phyloP scores from a whole-genome alignment of 305 asterid species.

The Andrographis paniculata region DNA sequence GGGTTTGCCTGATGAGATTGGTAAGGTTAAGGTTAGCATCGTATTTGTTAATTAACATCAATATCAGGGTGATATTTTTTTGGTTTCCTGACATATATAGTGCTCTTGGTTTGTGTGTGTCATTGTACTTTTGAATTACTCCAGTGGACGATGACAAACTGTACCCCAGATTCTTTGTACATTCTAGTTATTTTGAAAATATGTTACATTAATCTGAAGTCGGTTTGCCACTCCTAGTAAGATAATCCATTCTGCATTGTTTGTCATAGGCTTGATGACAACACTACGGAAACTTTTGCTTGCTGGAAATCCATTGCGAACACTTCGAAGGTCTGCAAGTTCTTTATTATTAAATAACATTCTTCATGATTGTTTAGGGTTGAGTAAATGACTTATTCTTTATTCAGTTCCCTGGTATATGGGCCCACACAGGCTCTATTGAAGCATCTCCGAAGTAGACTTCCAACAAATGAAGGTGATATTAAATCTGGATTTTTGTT shows the following conservation, averaged over 20 bases:
- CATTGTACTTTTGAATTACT: neutral
- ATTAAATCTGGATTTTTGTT: constrained; percentile 18
- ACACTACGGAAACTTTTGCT: constrained; percentile 89
- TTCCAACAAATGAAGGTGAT: constrained; percentile 86
- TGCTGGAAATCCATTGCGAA: constrained; percentile 80
- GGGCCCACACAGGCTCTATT: constrained; percentile 88
- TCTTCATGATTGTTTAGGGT: constrained; percentile 17
- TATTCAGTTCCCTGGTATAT: constrained; percentile 71
- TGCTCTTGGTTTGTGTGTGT: neutral
- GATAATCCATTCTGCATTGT: too few species aligned
- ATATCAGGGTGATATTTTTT: neutral
- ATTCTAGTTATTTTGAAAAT: constrained; percentile 2
- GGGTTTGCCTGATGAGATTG: constrained; percentile 89
- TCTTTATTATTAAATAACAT: constrained; percentile 13
- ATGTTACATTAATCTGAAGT: too few species aligned
- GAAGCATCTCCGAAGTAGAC: constrained; percentile 81
- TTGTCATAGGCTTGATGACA: constrained; percentile 85
- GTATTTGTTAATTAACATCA: constrained; percentile 19
- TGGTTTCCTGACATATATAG: constrained; percentile 1
- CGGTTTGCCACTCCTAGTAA: too few species aligned
- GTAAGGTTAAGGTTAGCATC: constrained; percentile 67
- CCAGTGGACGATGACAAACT: constrained; percentile 5
- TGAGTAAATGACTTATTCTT: constrained; percentile 18
- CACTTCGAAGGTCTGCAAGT: constrained; percentile 77
- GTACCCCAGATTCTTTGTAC: constrained; percentile 3